Base-by-base conservation (phyloP, 768 basidiomycete genomes). In the Leccinellum rugosiceps region DNA sequence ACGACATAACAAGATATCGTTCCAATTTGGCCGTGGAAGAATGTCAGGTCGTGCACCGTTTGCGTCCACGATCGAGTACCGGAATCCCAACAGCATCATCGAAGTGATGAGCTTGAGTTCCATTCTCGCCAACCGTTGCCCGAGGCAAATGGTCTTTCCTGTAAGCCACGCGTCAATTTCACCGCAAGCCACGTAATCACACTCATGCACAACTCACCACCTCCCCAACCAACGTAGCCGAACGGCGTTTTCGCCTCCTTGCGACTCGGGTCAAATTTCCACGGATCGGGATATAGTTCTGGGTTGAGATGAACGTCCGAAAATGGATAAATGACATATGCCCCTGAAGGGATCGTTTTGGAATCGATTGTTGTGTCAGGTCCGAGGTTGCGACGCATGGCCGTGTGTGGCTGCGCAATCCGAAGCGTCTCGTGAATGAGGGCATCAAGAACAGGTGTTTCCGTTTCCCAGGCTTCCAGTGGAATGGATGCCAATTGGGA, bases 321-420 rank as follows among this genome's bases (percentile, higher is more conserved):
- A 71, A 90, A 90, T 45, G 88, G 89, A 73, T 90, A 91, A 45
- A 90, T 78, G 49, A 89, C 81, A 66, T 87, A 90, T 53, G 87
- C 81, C 56, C 88, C 89, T 21, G 85, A 84, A 31, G 87, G 87
- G 30, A 92, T 80, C 38, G 79, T 73, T 72, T 85, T 87, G 59
- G 82, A 82, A 72, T 85, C 81, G 62, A 92, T 85, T 63, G 84
- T 78, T 34, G 84, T 72, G 56, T 87, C 85, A 63, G 86, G 86
- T 17, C 88, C 89, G 57, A 89, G 73, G 69, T 91, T 90, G 58
- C 86, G 82, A 68, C 90, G 82, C 87, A 90, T 89, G 56, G 89
- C 89, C 1, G 83, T 82, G 71, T 90, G 88, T 44, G 89, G 87
- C 76, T 90, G 87, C 10, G 88, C 88, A 48, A 91, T 74, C 38